phyloP scores from a whole-genome alignment of 2,329 filamentous ascomycete genomes.

The Phaeosphaeria sp. region DNA sequence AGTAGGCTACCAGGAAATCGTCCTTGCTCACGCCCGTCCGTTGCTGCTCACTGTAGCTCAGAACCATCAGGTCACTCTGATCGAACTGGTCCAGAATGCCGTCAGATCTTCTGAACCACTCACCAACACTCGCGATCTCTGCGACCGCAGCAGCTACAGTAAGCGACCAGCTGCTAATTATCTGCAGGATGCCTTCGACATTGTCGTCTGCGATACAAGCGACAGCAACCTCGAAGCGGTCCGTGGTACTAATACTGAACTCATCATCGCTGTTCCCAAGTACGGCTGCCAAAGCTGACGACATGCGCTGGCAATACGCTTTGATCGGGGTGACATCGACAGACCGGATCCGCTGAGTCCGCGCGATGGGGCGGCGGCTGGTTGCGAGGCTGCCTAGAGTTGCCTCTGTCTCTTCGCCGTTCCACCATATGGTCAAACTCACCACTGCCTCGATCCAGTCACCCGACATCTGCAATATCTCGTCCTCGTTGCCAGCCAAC shows the following conservation, averaged over 20 bases:
- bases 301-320: slow-evolving; percentile 76
- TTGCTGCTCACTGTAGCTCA: slow-evolving; percentile 64
- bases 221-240: slow-evolving; percentile 79
- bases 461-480: slow-evolving; percentile 78
- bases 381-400: slow-evolving; percentile 52
- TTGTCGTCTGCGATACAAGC: slow-evolving; percentile 86
- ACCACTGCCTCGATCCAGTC: slow-evolving; percentile 93
- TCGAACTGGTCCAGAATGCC: slow-evolving; percentile 73
- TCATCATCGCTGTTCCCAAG: slow-evolving; percentile 69
- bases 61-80: slow-evolving; percentile 82
- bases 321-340: slow-evolving; percentile 64
- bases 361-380: slow-evolving; percentile 53
- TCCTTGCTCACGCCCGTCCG: slow-evolving; percentile 70
- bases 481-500: slow-evolving; percentile 75
- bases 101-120: slow-evolving; percentile 71
- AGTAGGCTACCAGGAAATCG: slow-evolving; percentile 78
- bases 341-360: slow-evolving; percentile 50
- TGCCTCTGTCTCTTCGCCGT: slow-evolving; percentile 69
- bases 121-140: slow-evolving; percentile 82
- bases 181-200: slow-evolving; percentile 74
- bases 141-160: slow-evolving; percentile 78
- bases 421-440: slow-evolving; percentile 89
- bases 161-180: slow-evolving; percentile 81
- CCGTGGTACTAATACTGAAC: slow-evolving; percentile 78
- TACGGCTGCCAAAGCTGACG: slow-evolving; percentile 70